Percentiles rank a stretch among this genome's conserved stretches.
phyloP scores from a whole-genome alignment of 2,329 filamentous ascomycete species.

The Verticillium dahliae region DNA sequence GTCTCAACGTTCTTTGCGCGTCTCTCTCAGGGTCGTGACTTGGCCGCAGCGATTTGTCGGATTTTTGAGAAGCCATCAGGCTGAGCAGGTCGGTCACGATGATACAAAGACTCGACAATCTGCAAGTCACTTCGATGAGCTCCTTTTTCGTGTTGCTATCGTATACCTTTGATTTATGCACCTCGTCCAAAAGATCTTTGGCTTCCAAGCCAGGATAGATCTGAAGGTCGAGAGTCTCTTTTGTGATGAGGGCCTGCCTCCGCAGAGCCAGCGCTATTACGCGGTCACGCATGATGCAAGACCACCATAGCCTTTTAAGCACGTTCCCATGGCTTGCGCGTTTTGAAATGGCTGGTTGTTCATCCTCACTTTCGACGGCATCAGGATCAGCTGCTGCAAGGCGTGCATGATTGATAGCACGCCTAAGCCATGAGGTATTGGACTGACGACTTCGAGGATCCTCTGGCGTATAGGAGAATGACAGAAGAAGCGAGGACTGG shows the following conservation, averaged over 20 bases:
- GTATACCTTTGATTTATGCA: constrained; percentile 37
- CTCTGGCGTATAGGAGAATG: constrained; percentile 30
- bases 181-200: constrained; percentile 38
- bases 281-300: constrained; percentile 44
- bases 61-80: constrained; percentile 35
- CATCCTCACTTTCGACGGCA: not conserved
- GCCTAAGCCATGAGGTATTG: constrained; percentile 42
- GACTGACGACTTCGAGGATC: constrained; percentile 24
- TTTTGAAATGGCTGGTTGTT: constrained; percentile 11
- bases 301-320: constrained; percentile 49
- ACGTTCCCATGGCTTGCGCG: constrained; percentile 27
- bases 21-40: constrained; percentile 22
- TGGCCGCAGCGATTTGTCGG: constrained; percentile 29
- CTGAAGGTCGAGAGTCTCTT: constrained; percentile 36
- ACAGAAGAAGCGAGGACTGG: constrained; percentile 35
- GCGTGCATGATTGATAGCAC: constrained; percentile 42
- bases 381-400: constrained; percentile 36
- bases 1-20: constrained; percentile 21
- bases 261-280: constrained; percentile 43
- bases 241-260: constrained; percentile 41
- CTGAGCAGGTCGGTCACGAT: constrained; percentile 39
- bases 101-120: constrained; percentile 37
- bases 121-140: constrained; percentile 35
- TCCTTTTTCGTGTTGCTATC: constrained; percentile 34
- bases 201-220: constrained; percentile 27